A percentile compares a stretch with the other conserved stretches of the same genome.
These are phyloP conservation scores for Cordia subcordata DNA, from an alignment of 257 asterid species.

Conservation along the genomic window DNA sequence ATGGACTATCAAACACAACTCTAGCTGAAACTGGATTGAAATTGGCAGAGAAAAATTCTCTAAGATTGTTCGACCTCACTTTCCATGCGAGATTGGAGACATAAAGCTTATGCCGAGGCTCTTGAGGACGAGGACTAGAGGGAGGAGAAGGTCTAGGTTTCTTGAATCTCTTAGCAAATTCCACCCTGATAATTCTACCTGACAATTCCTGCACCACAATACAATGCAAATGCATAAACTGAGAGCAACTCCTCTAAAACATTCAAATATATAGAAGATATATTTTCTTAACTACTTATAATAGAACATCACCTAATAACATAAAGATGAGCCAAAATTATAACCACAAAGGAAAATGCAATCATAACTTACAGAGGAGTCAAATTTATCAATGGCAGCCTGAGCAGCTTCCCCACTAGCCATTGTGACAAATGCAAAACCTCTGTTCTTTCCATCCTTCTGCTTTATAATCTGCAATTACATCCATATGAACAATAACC, in stretches of 20 bases:
- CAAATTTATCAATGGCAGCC: constrained; percentile 61
- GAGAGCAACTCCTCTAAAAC: constrained; percentile 2
- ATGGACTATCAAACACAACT: constrained; percentile 64
- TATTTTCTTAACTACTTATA: too few relatives aligned
- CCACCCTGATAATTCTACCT: constrained; percentile 70
- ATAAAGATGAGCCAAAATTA: too few relatives aligned
- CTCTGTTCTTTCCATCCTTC: constrained; percentile 75
- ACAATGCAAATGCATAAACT: constrained; percentile 12
- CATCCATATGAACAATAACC: constrained; percentile 13
- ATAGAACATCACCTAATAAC: too few relatives aligned
- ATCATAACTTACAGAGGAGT: constrained; percentile 53
- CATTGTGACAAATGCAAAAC: constrained; percentile 91
- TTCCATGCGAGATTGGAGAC: constrained; percentile 94
- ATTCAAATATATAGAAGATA: not conserved
- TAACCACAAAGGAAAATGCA: not conserved
- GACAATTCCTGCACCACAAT: constrained; percentile 49
- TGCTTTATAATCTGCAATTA: constrained; percentile 67
- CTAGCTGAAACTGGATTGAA: constrained; percentile 62
- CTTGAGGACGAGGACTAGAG: constrained; percentile 28
- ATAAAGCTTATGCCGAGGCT: constrained; percentile 52
- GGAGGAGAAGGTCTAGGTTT: constrained; percentile 39
- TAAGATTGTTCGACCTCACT: constrained; percentile 71
- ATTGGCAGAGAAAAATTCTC: constrained; percentile 54
- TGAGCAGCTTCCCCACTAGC: constrained; percentile 72
- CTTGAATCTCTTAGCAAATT: constrained; percentile 65